A percentile compares a stretch with the other conserved stretches of the same genome.
Conservation (phyloP, 345 rosid genomes). For the Dipteronia sinensis region DNA sequence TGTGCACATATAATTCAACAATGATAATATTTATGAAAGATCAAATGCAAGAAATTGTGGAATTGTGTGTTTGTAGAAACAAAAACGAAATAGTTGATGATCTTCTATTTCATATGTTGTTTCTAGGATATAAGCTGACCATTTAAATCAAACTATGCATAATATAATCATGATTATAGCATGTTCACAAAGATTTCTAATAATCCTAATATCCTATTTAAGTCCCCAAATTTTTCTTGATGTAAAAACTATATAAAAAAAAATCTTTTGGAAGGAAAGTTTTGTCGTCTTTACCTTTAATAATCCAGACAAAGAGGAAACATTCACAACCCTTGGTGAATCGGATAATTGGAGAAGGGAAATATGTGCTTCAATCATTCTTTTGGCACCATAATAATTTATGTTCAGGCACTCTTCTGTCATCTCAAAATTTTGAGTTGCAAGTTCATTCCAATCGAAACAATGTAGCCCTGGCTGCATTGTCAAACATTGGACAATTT, state of each 20-base stretch:
- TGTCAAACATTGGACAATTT: background rate
- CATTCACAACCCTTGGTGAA: constrained; percentile 37
- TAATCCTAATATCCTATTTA: too few species aligned
- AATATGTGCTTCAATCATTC: constrained; percentile 30
- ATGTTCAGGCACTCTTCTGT: constrained; percentile 28
- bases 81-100: too few species aligned
- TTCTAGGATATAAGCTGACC: too few species aligned
- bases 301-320: constrained; percentile 32
- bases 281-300: constrained; percentile 22
- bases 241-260: too few species aligned
- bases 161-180: too few species aligned
- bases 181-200: too few species aligned
- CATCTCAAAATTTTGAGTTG: constrained; percentile 12
- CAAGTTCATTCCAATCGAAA: constrained; percentile 19
- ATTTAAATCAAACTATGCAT: too few species aligned
- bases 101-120: too few species aligned
- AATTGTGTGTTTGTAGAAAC: too few species aligned
- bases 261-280: background rate
- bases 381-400: constrained; percentile 28
- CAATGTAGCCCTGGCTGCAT: background rate
- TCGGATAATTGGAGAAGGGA: constrained; percentile 36
- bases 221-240: too few species aligned
- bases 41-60: too few species aligned
- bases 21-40: background rate
- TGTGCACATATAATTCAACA: background rate